Percentiles rank a stretch among this genome's conserved stretches.
Evolutionary conservation across 2,329 filamentous ascomycete species (phyloP).

Genomic region (Xylariaceae sp.): DNA sequence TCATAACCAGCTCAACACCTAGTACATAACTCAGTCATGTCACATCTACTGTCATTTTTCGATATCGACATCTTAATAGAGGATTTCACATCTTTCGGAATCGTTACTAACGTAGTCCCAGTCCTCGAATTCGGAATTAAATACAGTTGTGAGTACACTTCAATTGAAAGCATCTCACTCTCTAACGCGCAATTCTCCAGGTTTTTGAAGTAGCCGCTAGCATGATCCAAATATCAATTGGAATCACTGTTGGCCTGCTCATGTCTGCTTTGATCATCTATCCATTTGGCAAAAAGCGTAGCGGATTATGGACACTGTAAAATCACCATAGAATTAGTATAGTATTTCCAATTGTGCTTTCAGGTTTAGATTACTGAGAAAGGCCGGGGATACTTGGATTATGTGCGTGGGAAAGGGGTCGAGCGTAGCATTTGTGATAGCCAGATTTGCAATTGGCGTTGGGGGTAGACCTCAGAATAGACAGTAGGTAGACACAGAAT

Average conservation of each 20-base stretch:
- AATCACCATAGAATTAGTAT: background rate
- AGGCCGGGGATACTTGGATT: too few relatives aligned
- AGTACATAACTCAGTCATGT: background rate
- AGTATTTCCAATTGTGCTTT: background rate
- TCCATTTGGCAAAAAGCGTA: slow-evolving; percentile 54
- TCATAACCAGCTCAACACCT: too few relatives aligned
- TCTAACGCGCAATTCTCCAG: slow-evolving; percentile 7
- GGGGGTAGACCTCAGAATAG: too few relatives aligned
- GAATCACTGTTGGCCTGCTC: slow-evolving; percentile 58
- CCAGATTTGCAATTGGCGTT: too few relatives aligned
- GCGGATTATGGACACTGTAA: slow-evolving; percentile 42
- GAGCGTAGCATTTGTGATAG: too few relatives aligned
- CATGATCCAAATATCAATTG: slow-evolving; percentile 59
- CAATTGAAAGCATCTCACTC: background rate
- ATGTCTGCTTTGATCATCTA: slow-evolving; percentile 54
- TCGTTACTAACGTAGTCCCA: background rate
- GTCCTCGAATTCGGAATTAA: slow-evolving; percentile 8
- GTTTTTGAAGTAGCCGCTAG: slow-evolving; percentile 51
- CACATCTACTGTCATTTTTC: background rate
- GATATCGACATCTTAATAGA: too few relatives aligned
- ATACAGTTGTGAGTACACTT: slow-evolving; percentile 12
- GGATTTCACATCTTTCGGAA: too few relatives aligned
- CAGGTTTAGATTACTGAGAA: too few relatives aligned
- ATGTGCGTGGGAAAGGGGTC: too few relatives aligned
- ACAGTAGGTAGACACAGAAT: too few relatives aligned